A percentile compares a stretch with the other conserved stretches of the same genome.
Conservation (phyloP, 1,284 basidiomycete genomes). For the Phellopilus nigrolimitatus region DNA sequence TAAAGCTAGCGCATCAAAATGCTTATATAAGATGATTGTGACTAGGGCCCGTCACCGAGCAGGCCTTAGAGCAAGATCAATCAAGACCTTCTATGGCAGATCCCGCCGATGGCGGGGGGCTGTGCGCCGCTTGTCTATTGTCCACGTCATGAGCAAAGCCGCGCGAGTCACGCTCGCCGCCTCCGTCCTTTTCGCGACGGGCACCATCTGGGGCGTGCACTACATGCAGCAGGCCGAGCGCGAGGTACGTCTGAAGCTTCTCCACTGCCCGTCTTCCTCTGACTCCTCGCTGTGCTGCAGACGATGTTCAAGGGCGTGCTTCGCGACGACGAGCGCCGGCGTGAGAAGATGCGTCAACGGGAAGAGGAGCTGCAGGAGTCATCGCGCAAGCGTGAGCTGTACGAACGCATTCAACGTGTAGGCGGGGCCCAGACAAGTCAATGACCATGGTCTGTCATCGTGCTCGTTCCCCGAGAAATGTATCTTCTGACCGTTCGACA, state of each 20-base stretch:
- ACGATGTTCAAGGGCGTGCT: conserved; percentile 89
- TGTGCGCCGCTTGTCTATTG: not conserved
- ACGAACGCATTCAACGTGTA: conserved; percentile 62
- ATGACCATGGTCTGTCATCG: not conserved
- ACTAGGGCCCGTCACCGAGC: no score
- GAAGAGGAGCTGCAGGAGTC: conserved; percentile 66
- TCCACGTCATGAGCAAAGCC: conserved; percentile 55
- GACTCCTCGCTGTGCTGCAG: conserved; percentile 35
- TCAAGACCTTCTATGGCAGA: no score
- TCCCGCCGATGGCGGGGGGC: not conserved
- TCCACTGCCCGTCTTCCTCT: conserved; percentile 8
- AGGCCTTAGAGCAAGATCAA: no score
- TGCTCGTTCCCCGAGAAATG: not conserved
- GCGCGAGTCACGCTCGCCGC: conserved; percentile 75
- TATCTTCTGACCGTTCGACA: not conserved
- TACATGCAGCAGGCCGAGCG: conserved; percentile 83
- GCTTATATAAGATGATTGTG: no score
- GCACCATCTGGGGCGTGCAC: conserved; percentile 90
- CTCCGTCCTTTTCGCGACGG: conserved; percentile 62
- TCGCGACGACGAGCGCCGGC: conserved; percentile 78
- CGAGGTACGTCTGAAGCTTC: conserved; percentile 52
- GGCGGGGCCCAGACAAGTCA: not conserved
- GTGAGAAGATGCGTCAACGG: conserved; percentile 65
- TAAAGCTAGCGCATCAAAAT: no score
- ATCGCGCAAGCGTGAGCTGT: conserved; percentile 56